These are phyloP conservation scores for Sarcocystis neurona DNA, from an alignment of 169 alveolate genomes.

Conservation along the genomic window DNA sequence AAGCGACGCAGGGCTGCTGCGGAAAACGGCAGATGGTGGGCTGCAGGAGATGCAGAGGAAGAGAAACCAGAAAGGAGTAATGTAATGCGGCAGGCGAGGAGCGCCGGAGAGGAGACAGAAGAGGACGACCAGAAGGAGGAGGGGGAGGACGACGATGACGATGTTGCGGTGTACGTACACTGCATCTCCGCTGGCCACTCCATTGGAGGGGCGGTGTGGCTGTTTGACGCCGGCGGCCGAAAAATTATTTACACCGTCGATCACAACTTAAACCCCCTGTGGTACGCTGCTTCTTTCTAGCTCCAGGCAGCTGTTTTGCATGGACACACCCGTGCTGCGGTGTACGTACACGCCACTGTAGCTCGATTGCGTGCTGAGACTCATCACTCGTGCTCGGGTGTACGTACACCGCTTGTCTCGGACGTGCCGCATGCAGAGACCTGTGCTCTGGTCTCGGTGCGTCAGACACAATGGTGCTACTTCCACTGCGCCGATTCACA, in stretches of 20 bases:
- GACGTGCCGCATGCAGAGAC: too few species aligned
- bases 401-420: too few species aligned
- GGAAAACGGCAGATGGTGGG: too few species aligned
- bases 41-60: neutral
- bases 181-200: neutral
- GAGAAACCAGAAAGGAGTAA: neutral
- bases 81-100: neutral
- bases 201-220: constrained; percentile 23
- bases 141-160: neutral
- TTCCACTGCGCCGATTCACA: too few species aligned
- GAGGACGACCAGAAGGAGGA: neutral
- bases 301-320: too few species aligned
- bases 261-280: neutral
- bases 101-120: neutral
- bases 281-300: too few species aligned
- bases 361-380: too few species aligned
- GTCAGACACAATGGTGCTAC: too few species aligned
- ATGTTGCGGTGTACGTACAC: constrained; percentile 2
- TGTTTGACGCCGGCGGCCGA: constrained; percentile 5
- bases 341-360: too few species aligned
- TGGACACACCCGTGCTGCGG: too few species aligned
- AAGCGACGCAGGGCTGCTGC: neutral
- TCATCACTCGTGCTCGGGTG: too few species aligned
- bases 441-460: too few species aligned
- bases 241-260: constrained; percentile 16